Evolutionary conservation across 768 basidiomycete species (phyloP), one percentile per base, ranked within the genome.

Genomic region (Lactifluus rugatus): DNA sequence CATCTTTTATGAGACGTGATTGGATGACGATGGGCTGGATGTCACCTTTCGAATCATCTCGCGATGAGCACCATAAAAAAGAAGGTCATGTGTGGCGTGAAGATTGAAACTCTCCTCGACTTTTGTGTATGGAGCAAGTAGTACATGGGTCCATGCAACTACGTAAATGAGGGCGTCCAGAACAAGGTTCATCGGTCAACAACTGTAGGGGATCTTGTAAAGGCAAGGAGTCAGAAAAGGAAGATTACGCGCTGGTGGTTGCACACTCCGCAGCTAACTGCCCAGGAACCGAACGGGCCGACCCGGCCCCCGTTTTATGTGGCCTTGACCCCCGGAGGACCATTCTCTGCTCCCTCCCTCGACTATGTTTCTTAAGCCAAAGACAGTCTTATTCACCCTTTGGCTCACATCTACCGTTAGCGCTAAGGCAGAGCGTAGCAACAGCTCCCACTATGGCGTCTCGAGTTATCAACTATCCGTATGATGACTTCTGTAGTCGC

Each of bases 81-180:
- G 73, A 25, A 91, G 75, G 70, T 99, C 96, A 67, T 96, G 91
- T 0, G 78, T 79, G 0, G 91, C 93, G 68, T 98, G 96, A 9
- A 98, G 78, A 64, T 87, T 93, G 77, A 97, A 97, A 66, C 87
- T 89, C 72, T 99, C 96, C 70, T 99, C 96, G 28, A 99, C 96
- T 73, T 99, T 99, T 3, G 90, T 89, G 69, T 87, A 92, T 0
- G 96, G 95, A 2, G 89, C 81, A 3, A 90, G 73, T 25, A 87
- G 63, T 48, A 94, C 86, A 62, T 95, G 87, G 1, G 67, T 64
- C 78, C 83, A 88, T 52, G 76, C 75, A 47, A 76, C 74, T 0
- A 65, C 66, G 25, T 84, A 68, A 16, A 88, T 66, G 10, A 82
- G 65, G 19, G 73, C 62, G 65, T 90, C 88, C 17, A 80, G 71